Evolutionary conservation across 805 yeast species (phyloP), one percentile per base, ranked within the genome.

Genomic region (Cyberlindnera euphorbiae): DNA sequence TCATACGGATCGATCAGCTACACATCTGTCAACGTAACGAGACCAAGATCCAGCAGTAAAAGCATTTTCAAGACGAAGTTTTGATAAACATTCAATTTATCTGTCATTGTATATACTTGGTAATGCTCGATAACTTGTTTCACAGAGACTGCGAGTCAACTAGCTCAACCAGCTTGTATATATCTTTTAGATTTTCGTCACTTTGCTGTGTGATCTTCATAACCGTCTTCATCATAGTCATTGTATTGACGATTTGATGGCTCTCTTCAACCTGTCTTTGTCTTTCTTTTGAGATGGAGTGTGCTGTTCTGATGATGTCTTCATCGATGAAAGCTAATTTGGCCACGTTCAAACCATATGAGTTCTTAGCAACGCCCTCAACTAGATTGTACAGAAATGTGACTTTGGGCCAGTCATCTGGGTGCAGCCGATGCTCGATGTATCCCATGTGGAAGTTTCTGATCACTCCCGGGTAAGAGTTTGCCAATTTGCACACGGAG

Each of bases 281-380:
- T 35, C 93, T 67, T 52, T 89, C 96, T 9, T 71, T 66, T 0
- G 97, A 93, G 53, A 88, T 85, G 37, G 95, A 69, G 53, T 85
- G 87, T 6, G 98, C 96, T 90, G 86, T 85, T 40, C 75, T 71
- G 36, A 93, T 77, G 34, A 93, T 90, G 52, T 87, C 85, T 17
- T 69, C 67, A 3, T 97, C 97, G 56, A 93, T 93, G 47, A 83
- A 80, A 10, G 93, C 97, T 21, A 90, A 75, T 60, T 90, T 97
- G 0, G 98, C 97, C 30, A 93, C 99, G 56, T 93, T 95, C 35
- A 93, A 85, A 51, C 99, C 99, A 66, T 93, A 93, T 0, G 97
- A 88, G 58, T 86, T 90, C 53, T 82, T 94, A 3, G 95, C 80
- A 28, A 87, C 74, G 4, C 99, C 99, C 2, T 83, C 82, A 42